Evolutionary conservation across 164 flowering plant species (phyloP).

Genomic region (Brasenia schreberi): DNA sequence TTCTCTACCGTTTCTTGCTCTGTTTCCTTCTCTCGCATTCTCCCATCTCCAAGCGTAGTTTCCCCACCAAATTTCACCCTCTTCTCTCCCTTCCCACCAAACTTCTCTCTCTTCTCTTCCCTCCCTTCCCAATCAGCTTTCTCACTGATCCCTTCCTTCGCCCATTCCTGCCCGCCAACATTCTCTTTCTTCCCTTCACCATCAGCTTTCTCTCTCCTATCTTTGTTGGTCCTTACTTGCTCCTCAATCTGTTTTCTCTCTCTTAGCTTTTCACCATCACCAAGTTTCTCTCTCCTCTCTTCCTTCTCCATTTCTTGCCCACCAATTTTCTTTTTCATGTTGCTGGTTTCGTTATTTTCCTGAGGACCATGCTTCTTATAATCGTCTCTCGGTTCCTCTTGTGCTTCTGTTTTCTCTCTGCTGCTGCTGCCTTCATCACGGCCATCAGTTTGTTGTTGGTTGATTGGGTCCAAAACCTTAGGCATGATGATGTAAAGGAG

Average conservation of each 20-base stretch:
- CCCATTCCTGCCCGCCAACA: neutral
- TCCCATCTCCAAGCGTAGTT: neutral
- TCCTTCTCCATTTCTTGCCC: neutral
- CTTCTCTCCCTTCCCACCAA: neutral
- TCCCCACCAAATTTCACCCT: neutral
- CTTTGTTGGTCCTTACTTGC: neutral
- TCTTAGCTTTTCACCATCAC: neutral
- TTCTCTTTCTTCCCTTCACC: neutral
- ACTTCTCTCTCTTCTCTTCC: neutral
- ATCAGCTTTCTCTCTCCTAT: neutral
- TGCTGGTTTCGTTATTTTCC: neutral
- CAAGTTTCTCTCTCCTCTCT: neutral
- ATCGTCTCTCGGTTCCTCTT: neutral
- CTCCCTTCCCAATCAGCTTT: neutral
- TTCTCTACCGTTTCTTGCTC: neutral
- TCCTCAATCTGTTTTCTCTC: neutral
- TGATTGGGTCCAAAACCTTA: constrained; percentile 12
- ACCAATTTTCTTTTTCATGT: neutral
- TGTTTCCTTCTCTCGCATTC: neutral
- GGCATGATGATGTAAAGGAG: constrained; percentile 37
- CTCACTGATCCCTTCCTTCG: neutral
- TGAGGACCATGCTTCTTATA: neutral
- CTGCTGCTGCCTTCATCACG: neutral
- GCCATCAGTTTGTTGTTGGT: constrained; percentile 3
- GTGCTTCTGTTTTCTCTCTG: neutral